Conservation (phyloP, 371 early-diverging fungal genomes). For the Dichotomocladium elegans region DNA sequence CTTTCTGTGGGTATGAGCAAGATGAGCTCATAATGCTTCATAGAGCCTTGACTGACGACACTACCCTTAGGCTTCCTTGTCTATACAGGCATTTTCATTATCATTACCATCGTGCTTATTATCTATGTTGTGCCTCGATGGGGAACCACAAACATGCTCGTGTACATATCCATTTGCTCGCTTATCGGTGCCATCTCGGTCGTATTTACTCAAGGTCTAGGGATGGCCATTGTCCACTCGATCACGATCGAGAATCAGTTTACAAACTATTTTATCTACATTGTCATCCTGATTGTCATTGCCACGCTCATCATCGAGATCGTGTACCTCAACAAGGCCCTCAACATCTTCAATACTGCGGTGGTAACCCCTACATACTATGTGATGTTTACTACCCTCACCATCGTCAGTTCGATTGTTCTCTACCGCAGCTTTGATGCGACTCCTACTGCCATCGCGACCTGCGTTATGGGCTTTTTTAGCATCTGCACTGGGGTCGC, state of each 20-base stretch:
- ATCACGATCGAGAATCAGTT: conserved; percentile 85
- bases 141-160: conserved; percentile 80
- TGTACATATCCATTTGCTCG: conserved; percentile 84
- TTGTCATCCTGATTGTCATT: conserved; percentile 70
- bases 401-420: conserved; percentile 84
- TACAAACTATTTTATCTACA: conserved; percentile 79
- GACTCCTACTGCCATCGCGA: conserved; percentile 65
- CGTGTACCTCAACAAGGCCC: conserved; percentile 95
- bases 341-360: conserved; percentile 89
- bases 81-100: conserved; percentile 65
- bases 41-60: background rate
- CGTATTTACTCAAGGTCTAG: conserved; percentile 88
- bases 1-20: conserved; percentile 65
- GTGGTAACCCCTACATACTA: conserved; percentile 91
- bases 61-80: conserved; percentile 65
- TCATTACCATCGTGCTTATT: conserved; percentile 57
- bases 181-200: conserved; percentile 90
- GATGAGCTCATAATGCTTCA: too few relatives aligned
- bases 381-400: conserved; percentile 90
- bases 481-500: conserved; percentile 69
- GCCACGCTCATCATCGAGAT: conserved; percentile 82
- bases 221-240: conserved; percentile 87
- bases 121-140: conserved; percentile 77
- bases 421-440: conserved; percentile 85
- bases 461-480: conserved; percentile 88